Base-by-base conservation (phyloP, 1,284 basidiomycete genomes). In the Boletellus deceptivus region DNA sequence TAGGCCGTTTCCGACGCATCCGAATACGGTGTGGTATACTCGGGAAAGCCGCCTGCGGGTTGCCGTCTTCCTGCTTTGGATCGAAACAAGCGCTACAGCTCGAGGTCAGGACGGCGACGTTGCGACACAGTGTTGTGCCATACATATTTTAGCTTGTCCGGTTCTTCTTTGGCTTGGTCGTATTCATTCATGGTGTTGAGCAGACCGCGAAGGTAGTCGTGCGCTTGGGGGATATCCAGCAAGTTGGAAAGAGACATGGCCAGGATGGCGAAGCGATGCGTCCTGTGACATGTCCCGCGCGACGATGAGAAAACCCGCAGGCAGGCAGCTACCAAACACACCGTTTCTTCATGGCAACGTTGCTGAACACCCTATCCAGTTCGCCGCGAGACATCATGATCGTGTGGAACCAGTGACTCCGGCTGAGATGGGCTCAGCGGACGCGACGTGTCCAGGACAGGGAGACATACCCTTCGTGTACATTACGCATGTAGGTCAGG, bases 391-490 rank as follows among this genome's bases (percentile, higher is more conserved):
- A 83, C 57, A 93, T 80, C 61, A 89, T 76, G 55, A 93, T 85
- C 4, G 91, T 93, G 63, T 92, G 89, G 62, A 93, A 91, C 91
- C 91, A 93, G 67, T 92, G 86, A 59, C 82, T 85, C 52, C 82
- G 82, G 45, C 87, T 90, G 61, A 36, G 22, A 6, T 27, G 29
- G 37, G 31, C 46, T 57, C 49, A 61, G 51, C 24, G 41, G 40
- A 42, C 39, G 39, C 49, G 46, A 11, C 11, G 31, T 3, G 54
- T 33, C 35, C 38, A 13, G n/a, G 33, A 24, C 9, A 45, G 29
- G 42, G 33, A 48, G 0, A 75, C 84, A 59, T 62, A 91, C 83
- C 91, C 91, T 71, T 91, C 86, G 59, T 92, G 86, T 18, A 90
- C 86, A 60, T 83, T 88, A 55, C 89, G 80, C 64, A 93, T 74